Percentiles rank a stretch among this genome's conserved stretches.
Evolutionary conservation across 2,329 filamentous ascomycete genomes (phyloP).

Genomic region (Talaromyces sp.): DNA sequence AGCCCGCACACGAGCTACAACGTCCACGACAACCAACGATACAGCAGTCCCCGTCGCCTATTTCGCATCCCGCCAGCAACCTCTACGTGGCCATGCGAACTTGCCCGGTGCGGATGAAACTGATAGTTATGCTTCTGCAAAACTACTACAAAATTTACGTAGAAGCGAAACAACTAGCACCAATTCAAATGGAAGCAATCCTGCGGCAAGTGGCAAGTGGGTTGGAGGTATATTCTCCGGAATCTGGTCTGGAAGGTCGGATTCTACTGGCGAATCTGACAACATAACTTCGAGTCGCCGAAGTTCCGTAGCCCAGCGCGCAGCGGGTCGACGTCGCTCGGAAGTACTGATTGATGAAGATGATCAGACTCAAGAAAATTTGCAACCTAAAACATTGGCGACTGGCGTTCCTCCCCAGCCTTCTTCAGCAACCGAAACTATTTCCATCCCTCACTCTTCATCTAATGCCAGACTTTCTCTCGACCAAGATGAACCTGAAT

Average conservation of each 20-base stretch:
- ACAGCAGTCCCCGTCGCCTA: conserved; percentile 52
- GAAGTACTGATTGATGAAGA: conserved; percentile 1
- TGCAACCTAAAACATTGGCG: not conserved
- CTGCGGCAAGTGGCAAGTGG: conserved; percentile 51
- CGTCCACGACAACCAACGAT: conserved; percentile 51
- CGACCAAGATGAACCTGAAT: conserved; percentile 28
- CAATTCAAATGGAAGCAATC: conserved; percentile 46
- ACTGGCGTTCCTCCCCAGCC: conserved; percentile 4
- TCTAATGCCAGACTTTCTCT: conserved; percentile 21
- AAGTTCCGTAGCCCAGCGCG: conserved; percentile 8
- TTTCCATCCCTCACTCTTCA: conserved; percentile 32
- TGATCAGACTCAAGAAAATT: not conserved
- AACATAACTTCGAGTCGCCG: conserved; percentile 8
- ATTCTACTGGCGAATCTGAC: conserved; percentile 36
- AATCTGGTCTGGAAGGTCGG: conserved; percentile 53
- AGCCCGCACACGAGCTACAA: conserved; percentile 44
- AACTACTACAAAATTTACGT: conserved; percentile 52
- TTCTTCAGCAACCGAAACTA: conserved; percentile 31
- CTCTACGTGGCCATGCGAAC: conserved; percentile 30
- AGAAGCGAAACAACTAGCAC: conserved; percentile 51
- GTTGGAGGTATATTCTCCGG: conserved; percentile 53
- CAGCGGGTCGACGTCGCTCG: not conserved
- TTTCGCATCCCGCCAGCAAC: conserved; percentile 46
- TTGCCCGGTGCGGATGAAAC: conserved; percentile 27
- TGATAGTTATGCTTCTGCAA: conserved; percentile 52